phyloP scores from a whole-genome alignment of 495 filamentous ascomycete genomes.

The Filosporella fistucella region DNA sequence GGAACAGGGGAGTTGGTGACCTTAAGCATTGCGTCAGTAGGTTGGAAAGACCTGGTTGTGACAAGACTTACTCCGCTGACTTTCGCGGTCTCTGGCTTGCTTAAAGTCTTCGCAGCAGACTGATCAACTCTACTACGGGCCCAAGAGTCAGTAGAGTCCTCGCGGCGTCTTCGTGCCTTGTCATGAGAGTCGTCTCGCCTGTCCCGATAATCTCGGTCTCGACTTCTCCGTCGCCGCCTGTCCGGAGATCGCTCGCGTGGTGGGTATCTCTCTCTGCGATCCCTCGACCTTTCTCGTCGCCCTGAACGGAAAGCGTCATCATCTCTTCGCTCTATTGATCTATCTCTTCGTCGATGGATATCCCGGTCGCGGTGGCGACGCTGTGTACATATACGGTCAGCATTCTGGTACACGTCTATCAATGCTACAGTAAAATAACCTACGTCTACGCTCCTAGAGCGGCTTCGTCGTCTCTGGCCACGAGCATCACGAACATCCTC shows the following conservation, averaged over 20 bases:
- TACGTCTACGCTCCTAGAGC: slow-evolving; percentile 73
- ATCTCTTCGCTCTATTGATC: slow-evolving; percentile 69
- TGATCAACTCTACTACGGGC: slow-evolving; percentile 65
- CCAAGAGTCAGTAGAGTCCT: slow-evolving; percentile 73
- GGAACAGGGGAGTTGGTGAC: slow-evolving; percentile 46
- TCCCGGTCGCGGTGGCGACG: slow-evolving; percentile 51
- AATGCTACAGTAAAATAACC: too few relatives aligned
- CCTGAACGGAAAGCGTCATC: slow-evolving; percentile 58
- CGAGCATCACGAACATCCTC: slow-evolving; percentile 42
- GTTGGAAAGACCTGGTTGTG: not conserved
- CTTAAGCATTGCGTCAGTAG: slow-evolving; percentile 24
- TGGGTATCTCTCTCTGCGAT: slow-evolving; percentile 56
- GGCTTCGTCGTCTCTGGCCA: slow-evolving; percentile 52
- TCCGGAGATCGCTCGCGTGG: slow-evolving; percentile 51
- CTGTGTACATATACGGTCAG: slow-evolving; percentile 4
- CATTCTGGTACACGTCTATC: too few relatives aligned
- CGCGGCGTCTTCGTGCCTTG: slow-evolving; percentile 60
- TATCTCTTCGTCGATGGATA: slow-evolving; percentile 63
- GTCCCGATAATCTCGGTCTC: slow-evolving; percentile 67
- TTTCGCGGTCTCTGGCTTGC: slow-evolving; percentile 36
- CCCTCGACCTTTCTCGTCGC: slow-evolving; percentile 61
- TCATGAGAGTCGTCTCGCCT: slow-evolving; percentile 82
- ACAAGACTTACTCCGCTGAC: slow-evolving; percentile 48
- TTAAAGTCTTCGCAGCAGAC: slow-evolving; percentile 49
- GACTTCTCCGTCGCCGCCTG: slow-evolving; percentile 54